Base-by-base conservation (phyloP, 2,329 filamentous ascomycete genomes). In the Didymellaceae sp. region DNA sequence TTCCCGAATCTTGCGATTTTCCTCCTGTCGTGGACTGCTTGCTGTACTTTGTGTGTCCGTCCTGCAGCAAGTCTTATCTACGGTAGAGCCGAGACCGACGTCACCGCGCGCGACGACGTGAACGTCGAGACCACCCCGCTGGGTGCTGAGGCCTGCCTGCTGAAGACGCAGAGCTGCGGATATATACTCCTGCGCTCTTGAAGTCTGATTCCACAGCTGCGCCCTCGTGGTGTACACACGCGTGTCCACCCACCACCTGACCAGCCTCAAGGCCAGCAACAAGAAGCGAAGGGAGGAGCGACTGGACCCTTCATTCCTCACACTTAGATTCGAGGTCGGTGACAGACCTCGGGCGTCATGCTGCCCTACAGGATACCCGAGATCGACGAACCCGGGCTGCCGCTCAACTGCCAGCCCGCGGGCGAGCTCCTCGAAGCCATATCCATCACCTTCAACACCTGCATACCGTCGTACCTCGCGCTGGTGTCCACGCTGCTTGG, bases 401-500 rank as follows among this genome's bases (percentile, higher is more conserved):
- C 85, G 17, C 75, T 76, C 4, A 80, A 84, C 67, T 88, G 86
- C 74, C 77, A 82, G 54, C 86, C 86, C 10, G 77, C 80, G 2
- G 83, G 78, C 59, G 76, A 79, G 31, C 80, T 87, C 62, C 78
- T 88, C 30, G 70, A 78, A 40, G 72, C 75, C 20, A 66, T 88
- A 55, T 87, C 85, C 52, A 78, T 80, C 7, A 76, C 80, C 43
- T 80, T 87, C 55, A 80, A 84, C 62, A 81, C 80, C 55, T 88
- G 86, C 72, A 74, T 88, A 34, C 86, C 86, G 10, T 86, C 84
- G 14, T 80, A 81, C 45, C 78, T 87, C 45, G 84, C 84, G 17
- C 77, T 87, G 52, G 56, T 85, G 49, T 88, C 86, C 17, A 84
- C 82, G 5, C 55, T 80, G 2, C 76, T 87, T 44, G 86, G 86